phyloP scores from a whole-genome alignment of 352 stramenopile genomes.

The Hyaloperonospora brassicae region DNA sequence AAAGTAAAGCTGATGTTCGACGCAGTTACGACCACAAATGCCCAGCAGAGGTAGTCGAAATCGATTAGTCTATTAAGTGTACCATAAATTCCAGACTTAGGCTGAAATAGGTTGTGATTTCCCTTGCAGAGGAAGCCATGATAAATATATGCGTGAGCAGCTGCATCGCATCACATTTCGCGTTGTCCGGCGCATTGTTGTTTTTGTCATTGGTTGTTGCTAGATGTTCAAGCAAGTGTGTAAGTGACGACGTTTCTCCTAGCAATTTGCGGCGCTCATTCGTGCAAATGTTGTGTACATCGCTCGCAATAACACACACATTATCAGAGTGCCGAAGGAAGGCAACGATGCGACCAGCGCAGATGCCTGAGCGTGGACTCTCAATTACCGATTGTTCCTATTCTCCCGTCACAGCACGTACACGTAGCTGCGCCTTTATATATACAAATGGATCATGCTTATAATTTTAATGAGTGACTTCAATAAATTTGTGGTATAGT shows the following conservation, averaged over 20 bases:
- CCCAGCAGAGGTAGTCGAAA: not conserved
- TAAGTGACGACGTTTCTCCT: not conserved
- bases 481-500: not conserved
- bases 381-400: not conserved
- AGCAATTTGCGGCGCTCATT: not conserved
- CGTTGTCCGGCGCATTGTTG: too few relatives aligned
- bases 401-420: not conserved
- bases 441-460: not conserved
- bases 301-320: not conserved
- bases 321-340: not conserved
- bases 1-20: not conserved
- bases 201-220: not conserved
- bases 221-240: not conserved
- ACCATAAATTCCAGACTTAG: not conserved
- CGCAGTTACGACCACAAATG: not conserved
- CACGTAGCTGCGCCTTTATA: not conserved
- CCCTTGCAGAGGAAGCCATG: not conserved
- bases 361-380: not conserved
- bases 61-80: not conserved
- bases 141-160: not conserved
- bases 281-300: not conserved
- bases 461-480: not conserved
- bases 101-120: not conserved
- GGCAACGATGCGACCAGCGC: not conserved
- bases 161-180: not conserved